Conservation (phyloP, 306 rosid genomes). For the Fagus sylvatica region DNA sequence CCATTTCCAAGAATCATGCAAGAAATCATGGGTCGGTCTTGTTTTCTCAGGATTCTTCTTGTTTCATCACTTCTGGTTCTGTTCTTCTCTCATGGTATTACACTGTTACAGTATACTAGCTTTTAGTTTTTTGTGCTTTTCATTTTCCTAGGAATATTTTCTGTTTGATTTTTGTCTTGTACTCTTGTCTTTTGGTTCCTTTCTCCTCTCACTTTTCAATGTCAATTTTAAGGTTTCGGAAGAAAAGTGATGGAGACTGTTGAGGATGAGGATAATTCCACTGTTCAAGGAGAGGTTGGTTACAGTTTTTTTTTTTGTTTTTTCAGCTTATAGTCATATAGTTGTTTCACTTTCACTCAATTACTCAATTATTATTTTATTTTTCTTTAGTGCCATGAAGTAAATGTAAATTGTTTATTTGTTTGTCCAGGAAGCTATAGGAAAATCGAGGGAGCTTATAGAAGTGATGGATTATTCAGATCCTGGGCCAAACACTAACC, state of each 20-base stretch:
- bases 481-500: conserved; percentile 74
- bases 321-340: neutral
- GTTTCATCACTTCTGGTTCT: conserved; percentile 50
- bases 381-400: neutral
- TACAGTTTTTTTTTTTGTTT: neutral
- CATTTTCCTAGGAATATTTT: neutral
- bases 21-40: conserved; percentile 48
- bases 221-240: conserved; percentile 48
- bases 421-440: conserved; percentile 35
- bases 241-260: conserved; percentile 36
- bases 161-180: neutral
- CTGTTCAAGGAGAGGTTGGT: conserved; percentile 29
- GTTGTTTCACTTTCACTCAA: neutral
- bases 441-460: conserved; percentile 21
- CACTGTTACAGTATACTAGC: no score
- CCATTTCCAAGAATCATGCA: conserved; percentile 23
- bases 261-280: conserved; percentile 14
- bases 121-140: neutral
- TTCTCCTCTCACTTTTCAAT: conserved; percentile 4
- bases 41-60: conserved; percentile 46
- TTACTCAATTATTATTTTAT: neutral
- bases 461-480: conserved; percentile 62
- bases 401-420: conserved; percentile 2
- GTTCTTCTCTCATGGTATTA: conserved; percentile 48
- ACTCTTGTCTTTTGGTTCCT: neutral